Evolutionary conservation across 2,329 filamentous ascomycete species (phyloP).

Genomic region (Tolypocladium album): DNA sequence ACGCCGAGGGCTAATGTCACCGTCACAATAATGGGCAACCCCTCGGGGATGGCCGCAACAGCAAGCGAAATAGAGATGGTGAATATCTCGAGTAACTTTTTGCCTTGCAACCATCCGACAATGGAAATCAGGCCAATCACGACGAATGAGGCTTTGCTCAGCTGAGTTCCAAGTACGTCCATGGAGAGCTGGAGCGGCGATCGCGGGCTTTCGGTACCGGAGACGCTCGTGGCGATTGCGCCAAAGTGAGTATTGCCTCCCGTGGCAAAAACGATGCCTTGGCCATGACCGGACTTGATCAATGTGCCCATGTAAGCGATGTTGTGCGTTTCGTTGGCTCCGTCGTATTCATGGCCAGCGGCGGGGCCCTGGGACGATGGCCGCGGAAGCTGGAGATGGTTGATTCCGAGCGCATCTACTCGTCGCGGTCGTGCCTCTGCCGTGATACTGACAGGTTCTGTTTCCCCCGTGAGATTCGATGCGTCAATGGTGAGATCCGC

Average conservation of each 20-base stretch:
- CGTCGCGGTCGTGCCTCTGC: slow-evolving; percentile 41
- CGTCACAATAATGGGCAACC: slow-evolving; percentile 94
- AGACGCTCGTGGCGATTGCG: slow-evolving; percentile 86
- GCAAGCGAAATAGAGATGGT: slow-evolving; percentile 95
- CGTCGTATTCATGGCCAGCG: slow-evolving; percentile 48
- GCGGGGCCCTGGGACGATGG: slow-evolving; percentile 29
- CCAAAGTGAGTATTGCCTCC: slow-evolving; percentile 92
- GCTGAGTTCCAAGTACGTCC: slow-evolving; percentile 91
- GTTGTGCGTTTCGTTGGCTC: slow-evolving; percentile 66
- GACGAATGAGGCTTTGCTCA: slow-evolving; percentile 93
- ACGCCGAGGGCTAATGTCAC: slow-evolving; percentile 93
- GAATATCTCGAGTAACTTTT: slow-evolving; percentile 85
- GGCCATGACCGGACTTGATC: slow-evolving; percentile 87
- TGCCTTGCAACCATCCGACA: slow-evolving; percentile 82
- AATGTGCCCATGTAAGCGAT: slow-evolving; percentile 98
- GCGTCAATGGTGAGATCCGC: slow-evolving; percentile 89
- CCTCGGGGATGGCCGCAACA: slow-evolving; percentile 92
- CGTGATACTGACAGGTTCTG: slow-evolving; percentile 78
- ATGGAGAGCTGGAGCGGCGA: slow-evolving; percentile 92
- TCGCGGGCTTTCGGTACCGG: slow-evolving; percentile 88
- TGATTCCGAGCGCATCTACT: slow-evolving; percentile 15
- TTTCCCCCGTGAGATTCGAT: slow-evolving; percentile 94
- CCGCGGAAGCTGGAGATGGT: slow-evolving; percentile 15
- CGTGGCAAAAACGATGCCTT: slow-evolving; percentile 94
- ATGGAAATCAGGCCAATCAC: slow-evolving; percentile 91